Conservation (phyloP, 345 rosid genomes). For the Anacardium occidentale region DNA sequence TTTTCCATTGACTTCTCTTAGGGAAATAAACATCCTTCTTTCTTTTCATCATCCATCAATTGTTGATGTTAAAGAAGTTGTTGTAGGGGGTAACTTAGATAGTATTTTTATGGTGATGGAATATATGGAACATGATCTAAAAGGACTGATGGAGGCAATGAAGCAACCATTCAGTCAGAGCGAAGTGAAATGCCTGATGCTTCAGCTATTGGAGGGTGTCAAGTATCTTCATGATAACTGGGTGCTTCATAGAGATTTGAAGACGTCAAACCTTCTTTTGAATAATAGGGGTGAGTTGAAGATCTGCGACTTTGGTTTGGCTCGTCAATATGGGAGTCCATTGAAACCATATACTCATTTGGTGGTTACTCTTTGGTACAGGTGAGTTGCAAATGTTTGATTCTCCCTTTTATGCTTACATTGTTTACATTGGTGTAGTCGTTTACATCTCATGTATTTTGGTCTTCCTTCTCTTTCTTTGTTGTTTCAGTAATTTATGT, state of each 20-base stretch:
- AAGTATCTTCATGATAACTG: slow-evolving; percentile 99
- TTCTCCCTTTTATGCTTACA: not conserved
- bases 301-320: slow-evolving; percentile 97
- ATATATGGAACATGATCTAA: slow-evolving; percentile 99
- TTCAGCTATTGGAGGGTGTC: slow-evolving; percentile 87
- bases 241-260: slow-evolving; percentile 98
- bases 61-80: slow-evolving; percentile 98
- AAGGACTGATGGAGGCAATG: slow-evolving; percentile 94
- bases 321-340: slow-evolving; percentile 98
- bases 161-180: slow-evolving; percentile 98
- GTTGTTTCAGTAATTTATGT: too few species aligned
- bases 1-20: slow-evolving; percentile 87
- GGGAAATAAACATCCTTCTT: slow-evolving; percentile 97
- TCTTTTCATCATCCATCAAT: slow-evolving; percentile 93
- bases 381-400: slow-evolving; percentile 44
- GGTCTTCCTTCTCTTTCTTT: not conserved
- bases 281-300: slow-evolving; percentile 96
- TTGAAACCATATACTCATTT: slow-evolving; percentile 95
- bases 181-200: slow-evolving; percentile 98
- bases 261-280: slow-evolving; percentile 91
- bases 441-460: not conserved
- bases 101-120: slow-evolving; percentile 99
- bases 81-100: slow-evolving; percentile 89
- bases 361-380: slow-evolving; percentile 99
- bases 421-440: not conserved